Evolutionary conservation across 495 filamentous ascomycete species (phyloP), one percentile per base, ranked within the genome.

Genomic region (Xylaria grammica): DNA sequence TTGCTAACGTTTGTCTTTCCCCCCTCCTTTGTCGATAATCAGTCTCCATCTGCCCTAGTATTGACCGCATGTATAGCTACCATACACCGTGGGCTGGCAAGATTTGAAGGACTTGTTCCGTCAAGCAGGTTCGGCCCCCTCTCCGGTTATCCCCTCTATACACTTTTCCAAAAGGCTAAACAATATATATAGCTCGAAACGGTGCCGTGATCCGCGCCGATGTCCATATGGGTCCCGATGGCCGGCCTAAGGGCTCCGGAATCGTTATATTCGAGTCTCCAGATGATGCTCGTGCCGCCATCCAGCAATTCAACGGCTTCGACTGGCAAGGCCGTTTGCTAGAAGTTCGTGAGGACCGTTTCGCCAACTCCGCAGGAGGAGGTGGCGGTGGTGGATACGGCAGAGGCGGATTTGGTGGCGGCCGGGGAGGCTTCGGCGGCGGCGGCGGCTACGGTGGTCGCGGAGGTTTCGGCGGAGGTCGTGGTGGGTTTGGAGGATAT

Each of bases 41-140:
- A 56, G 65, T 11, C 60, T 42, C 59, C 60, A 55, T 62, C 63
- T 73, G 19, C 42, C 71, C 61, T 70, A 63, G 64, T 78, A 69
- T 76, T 86, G 56, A 81, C 75, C 63, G 65, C 32, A 52, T 27
- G 60, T 71, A 51, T 81, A 99, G 95, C 91, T 99, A 70, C 95
- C 95, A 29, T 99, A 92, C 84, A 97, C 90, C 55, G 92, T 96
- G 71, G 95, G 96, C 76, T 99, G 95, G 95, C 95, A 99, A 83
- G 95, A 99, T 78, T 80, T 99, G 75, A 99, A 99, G 84, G 95
- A 99, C 79, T 83, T 99, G 67, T 99, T 99, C 86, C 93, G 95
- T 72, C 93, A 97, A 85, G 92, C 95, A 81, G 91, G 95, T 97
- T 86, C 86, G 90, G 86, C 5, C 44, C 48, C 38, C 49, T 66